A percentile compares a stretch with the other conserved stretches of the same genome.
phyloP scores from a whole-genome alignment of 345 rosid genomes.

The Noccaea bulbosa region DNA sequence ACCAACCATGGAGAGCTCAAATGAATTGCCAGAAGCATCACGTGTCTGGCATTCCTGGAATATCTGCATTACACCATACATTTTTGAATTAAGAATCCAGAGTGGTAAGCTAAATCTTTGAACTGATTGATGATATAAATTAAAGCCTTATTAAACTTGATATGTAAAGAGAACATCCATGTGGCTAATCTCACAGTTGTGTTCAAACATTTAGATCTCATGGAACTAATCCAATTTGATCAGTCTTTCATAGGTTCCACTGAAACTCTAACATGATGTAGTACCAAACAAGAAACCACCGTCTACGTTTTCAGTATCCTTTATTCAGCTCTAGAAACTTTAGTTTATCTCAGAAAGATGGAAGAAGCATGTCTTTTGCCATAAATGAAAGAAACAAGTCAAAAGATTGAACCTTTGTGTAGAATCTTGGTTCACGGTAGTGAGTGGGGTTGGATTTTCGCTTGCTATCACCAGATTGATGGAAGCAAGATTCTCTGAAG shows the following conservation, averaged over 20 bases:
- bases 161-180: slow-evolving; percentile 13
- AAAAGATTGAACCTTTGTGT: slow-evolving; percentile 65
- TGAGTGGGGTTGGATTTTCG: slow-evolving; percentile 81
- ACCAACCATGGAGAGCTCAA: slow-evolving; percentile 73
- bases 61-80: slow-evolving; percentile 50
- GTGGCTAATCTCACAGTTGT: neutral
- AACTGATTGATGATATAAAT: neutral
- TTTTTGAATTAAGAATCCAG: neutral
- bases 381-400: neutral
- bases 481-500: slow-evolving; percentile 96
- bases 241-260: neutral
- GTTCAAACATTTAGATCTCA: slow-evolving; percentile 15
- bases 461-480: slow-evolving; percentile 91
- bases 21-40: slow-evolving; percentile 66
- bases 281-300: neutral
- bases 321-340: neutral
- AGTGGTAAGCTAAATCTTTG: neutral
- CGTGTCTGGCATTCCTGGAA: slow-evolving; percentile 65
- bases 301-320: neutral
- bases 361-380: neutral
- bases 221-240: neutral
- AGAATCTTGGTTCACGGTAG: slow-evolving; percentile 96
- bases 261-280: neutral
- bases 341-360: neutral
- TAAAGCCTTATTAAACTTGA: slow-evolving; percentile 7